Evolutionary conservation across 192 early-diverging fungal species (phyloP), one percentile per base, ranked within the genome.

Genomic region (Martensiomyces pterosporus): DNA sequence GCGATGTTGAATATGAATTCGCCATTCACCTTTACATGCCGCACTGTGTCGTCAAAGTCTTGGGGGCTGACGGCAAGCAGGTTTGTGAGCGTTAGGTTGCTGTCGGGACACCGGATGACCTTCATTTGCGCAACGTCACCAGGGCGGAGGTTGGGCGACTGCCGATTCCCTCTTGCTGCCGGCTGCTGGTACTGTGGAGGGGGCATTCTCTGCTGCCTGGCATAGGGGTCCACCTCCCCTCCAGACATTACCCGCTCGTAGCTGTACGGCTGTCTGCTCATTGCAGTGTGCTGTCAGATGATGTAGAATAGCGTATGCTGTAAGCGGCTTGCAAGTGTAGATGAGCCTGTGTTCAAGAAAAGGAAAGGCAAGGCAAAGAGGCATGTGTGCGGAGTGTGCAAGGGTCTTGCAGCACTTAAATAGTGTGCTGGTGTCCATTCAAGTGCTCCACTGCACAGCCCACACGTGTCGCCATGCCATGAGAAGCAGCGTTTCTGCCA

Each of bases 1-100:
- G 39, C 24, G 43, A 94, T 74, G 18, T 87, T 87, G 55, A 98
- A 94, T 6, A 89, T 83, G 64, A 76, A 91, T 47, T 80, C 67
- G 32, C 85, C 81, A 49, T 94, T 85, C 43, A 96, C 73, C 15
- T 84, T 50, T 19, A 93, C 77, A 59, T 93, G 91, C 33, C 76
- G 79, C 17, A 79, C 75, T 17, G 59, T 58, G 10, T 81, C 74
- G 26, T 85, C 69, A 50, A 96, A 87, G 58, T 91, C 87, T 19
- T 79, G 60, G 12, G 82, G 67, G 64, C 75, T 83, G 14, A 92
- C 76, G 32, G 81, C 82, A n/a, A 93, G 71, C 55, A 76, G 78
- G 71, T 98, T 98, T 10, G 85, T 88, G 39, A 84, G 57, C 3
- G 79, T 79, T 27, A 76, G 47, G 3, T 39, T 36, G 27, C 59